Base-by-base conservation (phyloP, 2,329 filamentous ascomycete genomes). In the Penicillium sp. region DNA sequence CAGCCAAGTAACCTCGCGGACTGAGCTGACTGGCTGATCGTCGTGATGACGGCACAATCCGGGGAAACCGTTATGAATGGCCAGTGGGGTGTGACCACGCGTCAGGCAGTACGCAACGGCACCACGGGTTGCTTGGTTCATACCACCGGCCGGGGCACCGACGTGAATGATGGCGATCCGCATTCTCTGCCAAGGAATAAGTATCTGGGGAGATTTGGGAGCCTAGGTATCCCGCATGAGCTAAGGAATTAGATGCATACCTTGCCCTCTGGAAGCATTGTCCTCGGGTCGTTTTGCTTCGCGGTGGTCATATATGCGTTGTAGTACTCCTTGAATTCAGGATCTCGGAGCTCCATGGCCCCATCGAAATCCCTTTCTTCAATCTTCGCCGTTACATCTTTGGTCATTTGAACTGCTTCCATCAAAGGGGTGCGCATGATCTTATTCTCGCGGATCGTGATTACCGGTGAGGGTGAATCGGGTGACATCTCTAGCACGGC, bases 391-490 rank as follows among this genome's bases (percentile, higher is more conserved):
- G 91, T 85, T 0, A 97, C 90, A 53, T 89, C 83, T 73, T 97
- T 88, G 28, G 94, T 99, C 68, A 91, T 84, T 44, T 84, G 79
- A 11, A 99, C 94, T 1, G 94, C 92, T 70, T 96, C 84, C 79
- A 97, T 89, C 26, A 99, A 80, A 19, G 91, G 88, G 66, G 92
- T 91, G 53, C 92, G 86, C 61, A 91, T 87, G 70, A 99, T 97
- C 79, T 99, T 96, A 83, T 97, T 97, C 80, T 99, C 94, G 61
- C 88, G 92, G 64, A 99, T 92, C 65, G 91, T 92, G 70, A 99
- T 97, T 69, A 99, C 92, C 55, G 91, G 93, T 46, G 91, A 96
- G 53, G 91, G 90, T 0, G 90, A 93, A 41, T 94, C 88, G 10
- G 94, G 91, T 0, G 87, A 95, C 47, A 91, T 90, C 62, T 96